Evolutionary conservation across 139 green algal genomes (phyloP).

Genomic region (Micractinium conductrix): DNA sequence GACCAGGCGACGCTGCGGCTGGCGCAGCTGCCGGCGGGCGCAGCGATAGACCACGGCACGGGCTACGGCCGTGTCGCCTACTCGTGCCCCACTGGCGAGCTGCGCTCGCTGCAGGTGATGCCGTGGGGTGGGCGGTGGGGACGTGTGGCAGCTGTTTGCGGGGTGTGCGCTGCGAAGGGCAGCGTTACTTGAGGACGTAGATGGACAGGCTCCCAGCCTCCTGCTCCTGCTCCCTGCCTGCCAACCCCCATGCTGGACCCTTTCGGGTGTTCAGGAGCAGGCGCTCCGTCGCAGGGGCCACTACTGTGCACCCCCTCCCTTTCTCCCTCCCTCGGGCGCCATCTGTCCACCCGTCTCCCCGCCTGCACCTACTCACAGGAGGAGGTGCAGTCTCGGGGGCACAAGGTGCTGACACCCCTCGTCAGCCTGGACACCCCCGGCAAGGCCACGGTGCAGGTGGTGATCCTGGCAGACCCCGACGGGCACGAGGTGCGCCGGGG

Average conservation of each 20-base stretch:
- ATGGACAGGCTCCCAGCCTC: too few species aligned
- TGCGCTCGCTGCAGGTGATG: conserved; percentile 52
- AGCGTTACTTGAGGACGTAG: too few species aligned
- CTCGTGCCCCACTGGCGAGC: conserved; percentile 49
- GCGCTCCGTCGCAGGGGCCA: too few species aligned
- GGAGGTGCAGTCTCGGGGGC: conserved; percentile 14
- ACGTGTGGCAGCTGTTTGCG: too few species aligned
- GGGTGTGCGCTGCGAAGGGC: too few species aligned
- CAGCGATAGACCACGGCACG: conserved; percentile 41
- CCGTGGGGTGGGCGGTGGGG: too few species aligned
- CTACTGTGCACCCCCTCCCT: too few species aligned
- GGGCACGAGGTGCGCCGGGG: conserved; percentile 55
- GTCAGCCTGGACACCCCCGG: conserved; percentile 62
- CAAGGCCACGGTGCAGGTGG: conserved; percentile 65
- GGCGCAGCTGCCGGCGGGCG: conserved; percentile 39
- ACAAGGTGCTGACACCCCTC: conserved; percentile 54
- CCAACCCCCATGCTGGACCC: not conserved
- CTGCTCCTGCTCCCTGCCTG: not conserved
- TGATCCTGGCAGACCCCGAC: conserved; percentile 66
- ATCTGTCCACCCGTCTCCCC: not conserved
- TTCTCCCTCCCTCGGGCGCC: not conserved
- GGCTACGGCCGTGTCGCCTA: conserved; percentile 59
- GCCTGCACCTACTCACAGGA: too few species aligned
- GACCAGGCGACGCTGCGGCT: conserved; percentile 47
- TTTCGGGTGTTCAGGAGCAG: too few species aligned